These are phyloP conservation scores for Stentor coeruleus DNA, from an alignment of 73 alveolate species.

Conservation along the genomic window DNA sequence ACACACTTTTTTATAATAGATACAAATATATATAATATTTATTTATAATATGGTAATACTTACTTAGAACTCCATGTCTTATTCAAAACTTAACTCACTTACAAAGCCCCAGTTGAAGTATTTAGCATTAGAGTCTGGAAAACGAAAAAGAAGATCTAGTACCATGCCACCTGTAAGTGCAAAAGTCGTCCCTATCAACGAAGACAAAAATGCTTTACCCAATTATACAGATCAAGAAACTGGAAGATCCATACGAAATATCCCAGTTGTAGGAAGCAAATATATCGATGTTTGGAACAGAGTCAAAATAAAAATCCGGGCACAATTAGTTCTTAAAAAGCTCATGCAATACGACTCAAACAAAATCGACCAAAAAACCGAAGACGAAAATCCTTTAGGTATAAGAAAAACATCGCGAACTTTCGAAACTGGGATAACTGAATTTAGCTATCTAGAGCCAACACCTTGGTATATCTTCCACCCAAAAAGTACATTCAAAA, in stretches of 20 bases:
- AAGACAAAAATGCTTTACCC: neutral
- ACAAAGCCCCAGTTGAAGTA: no score
- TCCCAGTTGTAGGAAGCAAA: neutral
- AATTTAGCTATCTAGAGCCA: no score
- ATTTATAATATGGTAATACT: slow-evolving; percentile 1
- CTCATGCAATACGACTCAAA: no score
- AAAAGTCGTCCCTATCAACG: neutral
- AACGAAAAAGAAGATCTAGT: neutral
- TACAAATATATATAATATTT: no score
- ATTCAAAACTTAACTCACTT: neutral
- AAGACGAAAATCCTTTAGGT: neutral
- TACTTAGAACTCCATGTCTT: neutral
- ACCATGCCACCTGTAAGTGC: neutral
- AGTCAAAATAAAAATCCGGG: neutral
- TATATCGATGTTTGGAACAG: neutral
- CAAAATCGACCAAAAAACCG: no score
- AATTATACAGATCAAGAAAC: neutral
- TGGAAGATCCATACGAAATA: neutral
- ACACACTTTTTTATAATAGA: no score
- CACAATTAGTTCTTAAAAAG: neutral
- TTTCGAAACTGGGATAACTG: neutral
- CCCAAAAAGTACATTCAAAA: slow-evolving; percentile 28
- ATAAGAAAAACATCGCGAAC: neutral
- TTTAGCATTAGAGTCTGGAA: neutral
- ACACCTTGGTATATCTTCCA: slow-evolving; percentile 13